Conservation (phyloP, 805 yeast genomes). For the Candida pseudoglaebosa region DNA sequence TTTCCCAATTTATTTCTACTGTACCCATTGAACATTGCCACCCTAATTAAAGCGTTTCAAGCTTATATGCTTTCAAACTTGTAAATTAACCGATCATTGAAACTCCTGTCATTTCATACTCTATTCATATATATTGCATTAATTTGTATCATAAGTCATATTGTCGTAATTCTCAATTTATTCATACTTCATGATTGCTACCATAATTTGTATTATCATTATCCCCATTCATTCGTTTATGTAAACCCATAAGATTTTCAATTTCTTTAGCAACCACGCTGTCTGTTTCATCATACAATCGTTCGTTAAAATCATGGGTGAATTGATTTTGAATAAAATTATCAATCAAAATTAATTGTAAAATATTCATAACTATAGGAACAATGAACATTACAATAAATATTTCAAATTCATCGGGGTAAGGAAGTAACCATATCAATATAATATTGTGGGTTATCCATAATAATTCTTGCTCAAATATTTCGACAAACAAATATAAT, state of each 20-base stretch:
- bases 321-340: slow-evolving; percentile 61
- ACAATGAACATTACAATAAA: slow-evolving; percentile 82
- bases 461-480: slow-evolving; percentile 50
- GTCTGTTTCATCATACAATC: slow-evolving; percentile 15
- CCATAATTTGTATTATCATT: not conserved
- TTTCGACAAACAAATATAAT: slow-evolving; percentile 57
- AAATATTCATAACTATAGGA: slow-evolving; percentile 68
- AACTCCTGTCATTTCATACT: too few relatives aligned
- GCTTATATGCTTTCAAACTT: not conserved
- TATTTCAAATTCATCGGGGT: slow-evolving; percentile 74
- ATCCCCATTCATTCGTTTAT: not conserved
- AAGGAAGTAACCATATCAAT: slow-evolving; percentile 76
- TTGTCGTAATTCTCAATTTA: too few relatives aligned
- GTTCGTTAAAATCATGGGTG: slow-evolving; percentile 30
- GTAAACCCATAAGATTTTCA: slow-evolving; percentile 3
- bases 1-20: not conserved
- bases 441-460: slow-evolving; percentile 65
- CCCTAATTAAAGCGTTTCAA: too few relatives aligned
- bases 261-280: slow-evolving; percentile 10
- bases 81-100: too few relatives aligned
- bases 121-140: too few relatives aligned
- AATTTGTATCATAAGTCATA: too few relatives aligned
- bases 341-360: slow-evolving; percentile 71
- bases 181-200: too few relatives aligned
- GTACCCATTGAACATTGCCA: too few relatives aligned